These are phyloP conservation scores for Musa acuminata DNA, from an alignment of 176 grass and related monocot genomes.

Conservation along the genomic window DNA sequence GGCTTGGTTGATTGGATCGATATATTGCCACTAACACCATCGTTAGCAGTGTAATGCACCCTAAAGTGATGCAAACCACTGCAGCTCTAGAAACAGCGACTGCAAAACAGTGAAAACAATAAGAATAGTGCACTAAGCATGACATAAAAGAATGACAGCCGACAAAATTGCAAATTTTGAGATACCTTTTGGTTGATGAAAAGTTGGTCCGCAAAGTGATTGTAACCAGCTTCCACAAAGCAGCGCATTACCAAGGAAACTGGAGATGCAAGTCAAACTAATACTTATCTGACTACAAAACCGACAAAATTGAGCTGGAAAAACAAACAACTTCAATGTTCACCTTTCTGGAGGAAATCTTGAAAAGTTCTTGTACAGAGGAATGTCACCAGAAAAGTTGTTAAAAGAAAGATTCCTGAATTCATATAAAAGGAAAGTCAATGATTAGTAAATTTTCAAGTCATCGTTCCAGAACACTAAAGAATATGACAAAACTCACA, in stretches of 20 bases:
- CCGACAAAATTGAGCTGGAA: neutral
- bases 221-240: constrained; percentile 46
- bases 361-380: constrained; percentile 69
- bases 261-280: constrained; percentile 31
- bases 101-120: constrained; percentile 23
- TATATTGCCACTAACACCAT: constrained; percentile 65
- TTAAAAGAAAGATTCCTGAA: constrained; percentile 93
- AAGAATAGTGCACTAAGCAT: neutral
- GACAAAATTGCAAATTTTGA: no score
- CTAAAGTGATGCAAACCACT: constrained; percentile 67
- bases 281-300: neutral
- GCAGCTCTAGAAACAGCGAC: constrained; percentile 60
- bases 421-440: neutral
- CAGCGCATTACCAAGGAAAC: constrained; percentile 76
- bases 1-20: constrained; percentile 67
- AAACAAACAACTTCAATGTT: neutral
- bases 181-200: constrained; percentile 55
- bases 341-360: constrained; percentile 86
- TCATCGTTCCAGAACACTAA: neutral
- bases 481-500: constrained; percentile 37
- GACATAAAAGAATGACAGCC: neutral
- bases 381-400: constrained; percentile 75
- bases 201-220: constrained; percentile 36
- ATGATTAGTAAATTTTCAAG: neutral
- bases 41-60: constrained; percentile 61